Conservation (phyloP, 1,284 basidiomycete genomes). For the Heimioporus retisporus region DNA sequence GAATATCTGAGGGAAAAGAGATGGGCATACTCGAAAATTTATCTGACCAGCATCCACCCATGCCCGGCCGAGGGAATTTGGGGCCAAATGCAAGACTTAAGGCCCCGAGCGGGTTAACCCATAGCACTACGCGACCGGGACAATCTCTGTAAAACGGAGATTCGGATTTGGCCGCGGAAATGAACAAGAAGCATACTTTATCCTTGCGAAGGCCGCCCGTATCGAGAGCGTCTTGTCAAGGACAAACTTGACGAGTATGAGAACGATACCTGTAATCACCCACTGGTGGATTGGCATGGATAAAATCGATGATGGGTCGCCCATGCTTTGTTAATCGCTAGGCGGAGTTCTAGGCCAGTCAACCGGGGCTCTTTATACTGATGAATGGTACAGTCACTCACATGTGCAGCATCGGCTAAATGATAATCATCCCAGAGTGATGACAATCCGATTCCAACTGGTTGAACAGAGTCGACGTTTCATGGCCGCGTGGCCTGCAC, state of each 20-base stretch:
- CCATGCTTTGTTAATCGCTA: constrained; percentile 18
- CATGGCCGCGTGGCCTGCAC: too few relatives aligned
- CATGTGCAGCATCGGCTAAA: too few relatives aligned
- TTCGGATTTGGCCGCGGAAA: not conserved
- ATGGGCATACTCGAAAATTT: constrained; percentile 46
- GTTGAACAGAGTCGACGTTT: too few relatives aligned
- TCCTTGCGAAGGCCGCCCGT: constrained; percentile 28
- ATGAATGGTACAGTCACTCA: too few relatives aligned
- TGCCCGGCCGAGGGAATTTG: constrained; percentile 46
- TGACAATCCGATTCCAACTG: too few relatives aligned
- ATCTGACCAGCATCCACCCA: constrained; percentile 44
- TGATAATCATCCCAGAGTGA: too few relatives aligned
- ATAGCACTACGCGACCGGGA: constrained; percentile 34
- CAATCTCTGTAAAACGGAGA: constrained; percentile 22
- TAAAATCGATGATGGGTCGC: not conserved
- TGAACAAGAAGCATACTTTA: constrained; percentile 28
- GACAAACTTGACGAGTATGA: constrained; percentile 20
- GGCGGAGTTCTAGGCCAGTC: not conserved
- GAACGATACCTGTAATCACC: constrained; percentile 13
- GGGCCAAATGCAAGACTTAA: constrained; percentile 35
- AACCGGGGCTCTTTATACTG: not conserved
- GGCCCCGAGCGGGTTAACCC: constrained; percentile 46
- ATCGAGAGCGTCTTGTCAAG: constrained; percentile 24
- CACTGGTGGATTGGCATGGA: constrained; percentile 18
- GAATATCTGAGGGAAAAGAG: not conserved